phyloP scores from a whole-genome alignment of 2,329 filamentous ascomycete genomes.

The Ilyonectria destructans region DNA sequence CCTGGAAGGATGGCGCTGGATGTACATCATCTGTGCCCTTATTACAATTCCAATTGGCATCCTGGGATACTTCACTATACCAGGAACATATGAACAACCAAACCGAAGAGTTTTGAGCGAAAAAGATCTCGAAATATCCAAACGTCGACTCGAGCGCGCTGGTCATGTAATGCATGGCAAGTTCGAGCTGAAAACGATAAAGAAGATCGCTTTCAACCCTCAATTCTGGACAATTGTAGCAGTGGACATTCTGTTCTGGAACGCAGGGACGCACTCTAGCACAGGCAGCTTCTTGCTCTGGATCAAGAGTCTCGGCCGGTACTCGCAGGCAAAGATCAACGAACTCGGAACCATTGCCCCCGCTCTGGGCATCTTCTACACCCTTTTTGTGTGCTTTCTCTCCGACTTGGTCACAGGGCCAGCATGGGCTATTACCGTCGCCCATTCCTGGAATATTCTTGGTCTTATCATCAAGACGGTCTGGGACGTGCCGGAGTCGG shows the following conservation, averaged over 20 bases:
- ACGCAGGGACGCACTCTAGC: conserved; percentile 62
- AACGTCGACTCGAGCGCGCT: conserved; percentile 60
- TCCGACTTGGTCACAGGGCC: conserved; percentile 69
- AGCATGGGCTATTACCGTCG: conserved; percentile 69
- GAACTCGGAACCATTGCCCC: conserved; percentile 68
- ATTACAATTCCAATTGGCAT: conserved; percentile 70
- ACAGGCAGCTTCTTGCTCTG: conserved; percentile 70
- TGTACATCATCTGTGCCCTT: conserved; percentile 68
- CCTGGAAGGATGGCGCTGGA: conserved; percentile 67
- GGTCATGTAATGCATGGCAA: conserved; percentile 59
- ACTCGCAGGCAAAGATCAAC: conserved; percentile 64
- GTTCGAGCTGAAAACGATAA: conserved; percentile 52
- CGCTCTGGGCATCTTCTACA: conserved; percentile 72
- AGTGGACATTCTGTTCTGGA: conserved; percentile 72
- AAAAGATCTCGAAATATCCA: conserved; percentile 63
- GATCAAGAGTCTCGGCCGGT: conserved; percentile 71
- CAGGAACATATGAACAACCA: conserved; percentile 63
- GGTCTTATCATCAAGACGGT: conserved; percentile 68
- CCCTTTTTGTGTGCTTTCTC: conserved; percentile 68
- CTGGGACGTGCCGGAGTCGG: conserved; percentile 70
- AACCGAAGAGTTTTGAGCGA: conserved; percentile 64
- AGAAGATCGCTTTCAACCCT: conserved; percentile 57
- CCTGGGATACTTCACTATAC: conserved; percentile 66
- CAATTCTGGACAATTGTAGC: conserved; percentile 69
- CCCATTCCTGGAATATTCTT: conserved; percentile 67